Percentiles rank a stretch among this genome's conserved stretches.
Conservation (phyloP, 345 rosid species). For the Moringa oleifera region DNA sequence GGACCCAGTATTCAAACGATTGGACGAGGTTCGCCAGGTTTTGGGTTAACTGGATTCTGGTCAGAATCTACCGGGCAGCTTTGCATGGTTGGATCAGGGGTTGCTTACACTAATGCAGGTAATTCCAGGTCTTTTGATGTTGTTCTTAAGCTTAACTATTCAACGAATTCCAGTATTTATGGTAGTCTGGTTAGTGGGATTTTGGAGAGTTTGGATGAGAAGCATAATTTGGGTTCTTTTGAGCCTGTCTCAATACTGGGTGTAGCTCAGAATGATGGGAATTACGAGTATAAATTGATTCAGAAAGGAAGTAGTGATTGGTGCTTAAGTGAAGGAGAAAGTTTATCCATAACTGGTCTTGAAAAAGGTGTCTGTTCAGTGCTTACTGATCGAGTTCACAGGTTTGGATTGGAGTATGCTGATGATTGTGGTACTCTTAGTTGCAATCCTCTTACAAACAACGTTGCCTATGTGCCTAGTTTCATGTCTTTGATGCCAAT, state of each 20-base stretch:
- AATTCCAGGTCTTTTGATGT: slow-evolving; percentile 25
- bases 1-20: slow-evolving; percentile 44
- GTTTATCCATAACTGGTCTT: slow-evolving; percentile 23
- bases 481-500: slow-evolving; percentile 32
- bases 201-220: slow-evolving; percentile 42
- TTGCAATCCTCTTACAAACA: slow-evolving; percentile 41
- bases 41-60: slow-evolving; percentile 66
- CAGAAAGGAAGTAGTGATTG: slow-evolving; percentile 26
- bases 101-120: slow-evolving; percentile 24
- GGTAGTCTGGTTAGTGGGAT: slow-evolving; percentile 59
- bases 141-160: slow-evolving; percentile 59
- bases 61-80: slow-evolving; percentile 60
- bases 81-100: slow-evolving; percentile 83
- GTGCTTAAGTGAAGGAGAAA: slow-evolving; percentile 27
- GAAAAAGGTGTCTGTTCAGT: slow-evolving; percentile 38
- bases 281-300: slow-evolving; percentile 50
- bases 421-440: slow-evolving; percentile 33
- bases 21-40: slow-evolving; percentile 21
- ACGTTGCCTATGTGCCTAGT: slow-evolving; percentile 27
- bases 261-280: slow-evolving; percentile 31
- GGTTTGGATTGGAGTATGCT: slow-evolving; percentile 41
- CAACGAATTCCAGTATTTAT: slow-evolving; percentile 33
- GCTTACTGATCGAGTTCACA: slow-evolving; percentile 22
- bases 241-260: slow-evolving; percentile 57
- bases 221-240: slow-evolving; percentile 30